These are phyloP conservation scores for Beverwykella pulmonaria DNA, from an alignment of 495 filamentous ascomycete species.

Conservation along the genomic window DNA sequence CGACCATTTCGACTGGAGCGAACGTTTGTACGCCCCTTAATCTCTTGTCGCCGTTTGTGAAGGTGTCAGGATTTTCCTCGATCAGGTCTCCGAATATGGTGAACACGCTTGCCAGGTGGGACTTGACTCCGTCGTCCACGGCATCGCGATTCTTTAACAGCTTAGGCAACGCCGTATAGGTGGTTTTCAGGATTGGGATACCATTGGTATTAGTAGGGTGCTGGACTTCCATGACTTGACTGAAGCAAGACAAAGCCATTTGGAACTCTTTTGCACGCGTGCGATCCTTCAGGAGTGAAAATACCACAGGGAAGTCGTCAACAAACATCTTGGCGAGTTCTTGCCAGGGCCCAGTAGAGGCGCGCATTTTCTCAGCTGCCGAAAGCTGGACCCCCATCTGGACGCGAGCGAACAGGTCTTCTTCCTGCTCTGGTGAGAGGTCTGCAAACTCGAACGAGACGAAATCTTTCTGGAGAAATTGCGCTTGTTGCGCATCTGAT, in stretches of 20 bases:
- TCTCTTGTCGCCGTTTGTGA: conserved; percentile 31
- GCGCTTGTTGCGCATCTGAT: conserved; percentile 36
- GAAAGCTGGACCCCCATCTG: conserved; percentile 53
- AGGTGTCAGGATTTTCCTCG: conserved; percentile 37
- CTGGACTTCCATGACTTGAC: conserved; percentile 38
- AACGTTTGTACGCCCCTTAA: conserved; percentile 46
- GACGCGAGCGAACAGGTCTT: conserved; percentile 55
- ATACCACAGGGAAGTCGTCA: conserved; percentile 47
- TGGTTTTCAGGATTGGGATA: conserved; percentile 29
- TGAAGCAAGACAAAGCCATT: conserved; percentile 32
- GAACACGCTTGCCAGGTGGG: conserved; percentile 34
- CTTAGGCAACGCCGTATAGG: conserved; percentile 9
- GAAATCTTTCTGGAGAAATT: conserved; percentile 47
- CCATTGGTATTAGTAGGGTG: conserved; percentile 30
- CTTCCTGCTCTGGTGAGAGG: conserved; percentile 50
- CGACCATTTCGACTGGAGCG: conserved; percentile 53
- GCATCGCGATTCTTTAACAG: conserved; percentile 25
- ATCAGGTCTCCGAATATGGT: conserved; percentile 31
- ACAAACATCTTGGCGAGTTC: conserved; percentile 48
- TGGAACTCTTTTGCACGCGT: conserved; percentile 30
- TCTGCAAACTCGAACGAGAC: conserved; percentile 50
- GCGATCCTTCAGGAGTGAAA: conserved; percentile 25
- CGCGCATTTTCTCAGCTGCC: conserved; percentile 55
- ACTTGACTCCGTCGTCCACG: conserved; percentile 26
- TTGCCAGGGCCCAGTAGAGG: conserved; percentile 53